phyloP scores from a whole-genome alignment of 768 basidiomycete genomes.

The Lactarius quietus region DNA sequence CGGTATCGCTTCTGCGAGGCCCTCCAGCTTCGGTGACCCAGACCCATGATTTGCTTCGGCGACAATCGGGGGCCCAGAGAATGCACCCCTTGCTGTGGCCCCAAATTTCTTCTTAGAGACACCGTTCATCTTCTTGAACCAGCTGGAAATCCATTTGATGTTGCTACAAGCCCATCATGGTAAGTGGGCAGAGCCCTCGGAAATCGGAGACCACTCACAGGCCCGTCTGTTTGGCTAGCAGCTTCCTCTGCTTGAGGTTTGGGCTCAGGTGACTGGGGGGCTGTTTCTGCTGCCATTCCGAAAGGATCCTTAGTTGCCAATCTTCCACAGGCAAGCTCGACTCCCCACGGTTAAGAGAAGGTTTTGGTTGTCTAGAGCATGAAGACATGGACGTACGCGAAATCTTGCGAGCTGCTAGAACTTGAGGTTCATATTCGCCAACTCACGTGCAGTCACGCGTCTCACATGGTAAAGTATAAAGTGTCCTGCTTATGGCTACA shows the following conservation, averaged over 20 bases:
- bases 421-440: background rate
- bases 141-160: slow-evolving; percentile 22
- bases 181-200: background rate
- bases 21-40: background rate
- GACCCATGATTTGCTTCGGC: background rate
- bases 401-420: background rate
- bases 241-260: slow-evolving; percentile 15
- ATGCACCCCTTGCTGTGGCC: background rate
- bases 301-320: slow-evolving; percentile 20
- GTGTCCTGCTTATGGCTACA: slow-evolving; percentile 14
- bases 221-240: slow-evolving; percentile 19
- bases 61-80: background rate
- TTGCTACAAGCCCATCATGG: slow-evolving; percentile 10
- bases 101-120: slow-evolving; percentile 4
- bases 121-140: slow-evolving; percentile 19
- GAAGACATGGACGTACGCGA: slow-evolving; percentile 4
- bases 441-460: slow-evolving; percentile 7
- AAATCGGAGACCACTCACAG: slow-evolving; percentile 17
- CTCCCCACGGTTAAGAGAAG: background rate
- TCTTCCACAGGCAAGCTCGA: slow-evolving; percentile 11
- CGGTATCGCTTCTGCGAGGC: background rate
- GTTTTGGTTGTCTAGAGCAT: background rate
- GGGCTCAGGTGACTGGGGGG: background rate
- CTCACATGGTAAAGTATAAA: background rate
- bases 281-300: slow-evolving; percentile 14